Base-by-base conservation (phyloP, 2,329 filamentous ascomycete genomes). In the Arthrobotrys conoides region DNA sequence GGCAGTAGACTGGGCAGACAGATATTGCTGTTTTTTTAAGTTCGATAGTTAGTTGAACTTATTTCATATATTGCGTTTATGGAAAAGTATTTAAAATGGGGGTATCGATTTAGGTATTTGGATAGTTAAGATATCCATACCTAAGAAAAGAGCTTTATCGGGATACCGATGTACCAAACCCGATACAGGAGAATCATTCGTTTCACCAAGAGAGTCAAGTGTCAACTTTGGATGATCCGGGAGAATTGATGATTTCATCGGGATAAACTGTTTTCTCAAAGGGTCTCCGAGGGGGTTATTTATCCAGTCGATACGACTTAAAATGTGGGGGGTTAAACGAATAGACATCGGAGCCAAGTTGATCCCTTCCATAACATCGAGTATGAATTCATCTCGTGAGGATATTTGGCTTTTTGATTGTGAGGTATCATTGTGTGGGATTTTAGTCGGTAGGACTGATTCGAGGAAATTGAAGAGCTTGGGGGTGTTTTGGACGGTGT, bases 121-220 rank as follows among this genome's bases (percentile, higher is more conserved):
- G n/a, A n/a, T n/a, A n/a, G n/a, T n/a, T n/a, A n/a, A 30, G 3
- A 30, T 30, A 30, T 30, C 3, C 27, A 30, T 30, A 30, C 27
- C 27, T 30, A 30, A 6, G 27, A 30, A 30, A 30, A 30, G 27
- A 3, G 27, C 27, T 30, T 30, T 30, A 30, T 10, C 89, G 0
- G 87, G 87, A 82, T 91, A 91, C n/a, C 89, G 86, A 82, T 91
- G 89, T 1, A 91, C 88, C 1, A 91, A 83, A 0, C 88, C 89
- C 16, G 85, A 84, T 1, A 90, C 88, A 0, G 88, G 88, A 5
- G 86, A 88, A 80, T 91, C 88, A 2, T 84, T 83, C 30, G 84
- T 84, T 84, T 91, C 89, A 53, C 88, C 85, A n/a, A 91, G 83
- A 0, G 89, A 89, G 82, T 91, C 90, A 2, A 90, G 82, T 0